These are phyloP conservation scores for Lepraria neglecta DNA, from an alignment of 495 filamentous ascomycete species.

Conservation along the genomic window DNA sequence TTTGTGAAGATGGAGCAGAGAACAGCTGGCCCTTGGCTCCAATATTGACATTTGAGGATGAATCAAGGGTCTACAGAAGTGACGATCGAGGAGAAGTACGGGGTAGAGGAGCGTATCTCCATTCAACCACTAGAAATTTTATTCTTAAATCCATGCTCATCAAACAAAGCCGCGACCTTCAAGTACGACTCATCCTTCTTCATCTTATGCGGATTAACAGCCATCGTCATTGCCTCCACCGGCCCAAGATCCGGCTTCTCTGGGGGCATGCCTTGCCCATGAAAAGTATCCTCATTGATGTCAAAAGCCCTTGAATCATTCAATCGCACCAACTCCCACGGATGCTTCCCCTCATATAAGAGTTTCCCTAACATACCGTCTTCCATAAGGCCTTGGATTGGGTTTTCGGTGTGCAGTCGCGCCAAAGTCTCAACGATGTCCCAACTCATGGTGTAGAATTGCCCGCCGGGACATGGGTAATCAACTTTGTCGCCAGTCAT, in stretches of 20 bases:
- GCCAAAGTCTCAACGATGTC: slow-evolving; percentile 11
- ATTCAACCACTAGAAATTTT: too few species aligned
- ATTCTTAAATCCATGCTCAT: not conserved
- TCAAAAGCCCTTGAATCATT: slow-evolving; percentile 11
- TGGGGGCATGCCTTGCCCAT: not conserved
- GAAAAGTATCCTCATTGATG: not conserved
- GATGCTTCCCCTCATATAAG: slow-evolving; percentile 4
- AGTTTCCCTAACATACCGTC: slow-evolving; percentile 13
- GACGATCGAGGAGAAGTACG: too few species aligned
- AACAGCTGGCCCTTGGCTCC: too few species aligned
- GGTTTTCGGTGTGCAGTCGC: not conserved
- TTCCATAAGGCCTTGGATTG: not conserved
- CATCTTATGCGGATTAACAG: slow-evolving; percentile 19
- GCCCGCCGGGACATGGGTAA: slow-evolving; percentile 14
- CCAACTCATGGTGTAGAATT: slow-evolving; percentile 20
- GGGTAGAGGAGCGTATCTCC: too few species aligned
- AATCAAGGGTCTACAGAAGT: too few species aligned
- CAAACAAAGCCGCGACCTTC: slow-evolving; percentile 5
- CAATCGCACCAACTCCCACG: slow-evolving; percentile 10
- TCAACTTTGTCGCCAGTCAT: not conserved
- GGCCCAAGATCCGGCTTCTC: not conserved
- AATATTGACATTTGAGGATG: too few species aligned
- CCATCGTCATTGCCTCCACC: slow-evolving; percentile 1
- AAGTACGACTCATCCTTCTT: slow-evolving; percentile 17
- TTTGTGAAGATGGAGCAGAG: too few species aligned